A percentile compares a stretch with the other conserved stretches of the same genome.
These are phyloP conservation scores for Aspergillus novofumigatus DNA, from an alignment of 2,329 filamentous ascomycete species.

Conservation along the genomic window DNA sequence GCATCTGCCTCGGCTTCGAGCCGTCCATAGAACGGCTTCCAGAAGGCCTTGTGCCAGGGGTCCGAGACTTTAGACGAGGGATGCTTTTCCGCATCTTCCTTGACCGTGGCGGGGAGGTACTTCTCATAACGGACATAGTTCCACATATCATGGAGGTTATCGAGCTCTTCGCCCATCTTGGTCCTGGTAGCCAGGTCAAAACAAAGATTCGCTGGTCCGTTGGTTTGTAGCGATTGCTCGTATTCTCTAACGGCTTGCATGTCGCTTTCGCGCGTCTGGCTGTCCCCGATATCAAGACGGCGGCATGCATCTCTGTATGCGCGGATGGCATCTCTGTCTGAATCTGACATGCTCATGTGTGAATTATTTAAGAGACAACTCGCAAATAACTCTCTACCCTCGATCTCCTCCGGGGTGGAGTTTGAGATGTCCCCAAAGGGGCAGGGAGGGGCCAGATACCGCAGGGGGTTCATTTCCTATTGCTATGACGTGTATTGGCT, in stretches of 20 bases:
- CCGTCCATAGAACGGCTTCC: slow-evolving; percentile 10
- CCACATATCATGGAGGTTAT: slow-evolving; percentile 12
- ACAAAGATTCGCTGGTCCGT: slow-evolving; percentile 2
- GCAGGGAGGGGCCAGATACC: slow-evolving; percentile 8
- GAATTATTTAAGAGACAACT: slow-evolving; percentile 1
- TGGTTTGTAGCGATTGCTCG: slow-evolving; percentile 2
- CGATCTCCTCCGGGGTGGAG: slow-evolving; percentile 6
- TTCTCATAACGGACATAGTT: slow-evolving; percentile 5
- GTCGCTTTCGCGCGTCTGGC: background rate
- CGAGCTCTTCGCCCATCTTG: slow-evolving; percentile 13
- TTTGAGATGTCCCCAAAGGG: slow-evolving; percentile 7
- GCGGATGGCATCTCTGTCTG: background rate
- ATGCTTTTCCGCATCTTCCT: background rate
- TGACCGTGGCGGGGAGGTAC: slow-evolving; percentile 4
- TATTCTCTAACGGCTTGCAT: background rate
- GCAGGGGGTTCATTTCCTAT: slow-evolving; percentile 9
- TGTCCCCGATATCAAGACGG: background rate
- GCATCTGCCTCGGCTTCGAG: slow-evolving; percentile 9
- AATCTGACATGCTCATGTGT: slow-evolving; percentile 1
- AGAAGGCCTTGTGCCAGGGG: slow-evolving; percentile 12
- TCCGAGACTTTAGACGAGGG: slow-evolving; percentile 3
- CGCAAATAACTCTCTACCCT: slow-evolving; percentile 7
- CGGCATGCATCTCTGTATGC: slow-evolving; percentile 7
- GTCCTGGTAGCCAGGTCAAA: slow-evolving; percentile 12
- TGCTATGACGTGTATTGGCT: background rate